Percentiles rank a stretch among this genome's conserved stretches.
Evolutionary conservation across 1,284 basidiomycete species (phyloP).

Genomic region (Caloboletus inedulis): DNA sequence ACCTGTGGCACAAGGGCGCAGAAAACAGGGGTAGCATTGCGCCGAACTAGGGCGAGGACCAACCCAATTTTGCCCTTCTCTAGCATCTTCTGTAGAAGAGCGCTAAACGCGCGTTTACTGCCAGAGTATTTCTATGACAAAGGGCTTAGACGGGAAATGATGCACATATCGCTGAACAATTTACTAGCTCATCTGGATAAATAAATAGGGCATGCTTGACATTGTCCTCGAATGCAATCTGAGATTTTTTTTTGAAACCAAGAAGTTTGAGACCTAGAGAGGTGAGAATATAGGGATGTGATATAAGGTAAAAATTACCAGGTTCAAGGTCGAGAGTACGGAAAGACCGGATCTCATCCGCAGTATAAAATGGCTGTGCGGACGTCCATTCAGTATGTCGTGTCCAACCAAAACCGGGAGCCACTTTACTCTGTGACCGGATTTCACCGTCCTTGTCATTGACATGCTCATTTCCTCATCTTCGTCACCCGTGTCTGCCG

Average conservation of each 20-base stretch:
- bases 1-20: slow-evolving; percentile 89
- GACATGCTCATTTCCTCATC: slow-evolving; percentile 29
- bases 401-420: neutral
- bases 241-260: slow-evolving; percentile 81
- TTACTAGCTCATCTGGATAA: slow-evolving; percentile 86
- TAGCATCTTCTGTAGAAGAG: slow-evolving; percentile 81
- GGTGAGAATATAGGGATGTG: neutral
- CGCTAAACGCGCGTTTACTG: slow-evolving; percentile 87
- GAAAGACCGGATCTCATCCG: slow-evolving; percentile 81
- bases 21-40: slow-evolving; percentile 76
- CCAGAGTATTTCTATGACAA: slow-evolving; percentile 71
- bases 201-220: slow-evolving; percentile 90
- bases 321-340: slow-evolving; percentile 76
- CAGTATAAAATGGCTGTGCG: slow-evolving; percentile 74
- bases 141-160: neutral
- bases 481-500: slow-evolving; percentile 45
- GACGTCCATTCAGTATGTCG: neutral
- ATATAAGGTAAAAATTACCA: slow-evolving; percentile 40
- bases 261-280: slow-evolving; percentile 76
- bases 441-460: slow-evolving; percentile 43
- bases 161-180: slow-evolving; percentile 14
- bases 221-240: slow-evolving; percentile 83
- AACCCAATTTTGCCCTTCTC: slow-evolving; percentile 83
- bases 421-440: slow-evolving; percentile 46
- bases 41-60: slow-evolving; percentile 67